These are phyloP conservation scores for Alternaria postmessia DNA, from an alignment of 2,329 filamentous ascomycete species.

Conservation along the genomic window DNA sequence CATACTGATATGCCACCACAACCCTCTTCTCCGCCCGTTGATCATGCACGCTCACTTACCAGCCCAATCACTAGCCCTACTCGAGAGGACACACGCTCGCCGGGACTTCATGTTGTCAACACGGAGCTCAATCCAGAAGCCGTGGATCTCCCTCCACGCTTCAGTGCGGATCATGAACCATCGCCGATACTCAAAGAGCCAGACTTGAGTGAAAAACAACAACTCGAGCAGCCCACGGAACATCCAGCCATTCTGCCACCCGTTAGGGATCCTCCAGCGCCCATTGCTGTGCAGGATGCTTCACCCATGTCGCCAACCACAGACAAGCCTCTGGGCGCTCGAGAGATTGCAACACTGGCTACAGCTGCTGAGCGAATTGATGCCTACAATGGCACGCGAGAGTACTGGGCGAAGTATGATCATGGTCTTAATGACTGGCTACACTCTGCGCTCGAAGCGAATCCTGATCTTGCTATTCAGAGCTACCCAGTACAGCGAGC, in stretches of 20 bases:
- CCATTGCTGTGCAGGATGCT: conserved; percentile 26
- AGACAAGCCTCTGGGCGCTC: conserved; percentile 64
- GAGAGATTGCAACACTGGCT: conserved; percentile 77
- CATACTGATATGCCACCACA: conserved; percentile 24
- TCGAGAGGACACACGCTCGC: conserved; percentile 33
- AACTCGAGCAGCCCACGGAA: conserved; percentile 4
- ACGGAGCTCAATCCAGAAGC: conserved; percentile 48
- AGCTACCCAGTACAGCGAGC: conserved; percentile 29
- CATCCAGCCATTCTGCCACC: conserved; percentile 9
- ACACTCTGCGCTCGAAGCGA: conserved; percentile 55
- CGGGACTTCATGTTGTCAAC: conserved; percentile 56
- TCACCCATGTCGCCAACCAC: conserved; percentile 32
- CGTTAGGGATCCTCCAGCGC: conserved; percentile 19
- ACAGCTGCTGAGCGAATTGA: conserved; percentile 73
- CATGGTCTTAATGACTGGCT: conserved; percentile 75
- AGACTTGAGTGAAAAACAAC: conserved; percentile 11
- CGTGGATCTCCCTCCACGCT: conserved; percentile 48
- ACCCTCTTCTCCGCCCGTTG: conserved; percentile 27
- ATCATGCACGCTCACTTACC: conserved; percentile 18
- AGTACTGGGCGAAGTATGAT: conserved; percentile 74
- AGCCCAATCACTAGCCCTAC: conserved; percentile 34
- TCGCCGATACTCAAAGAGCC: conserved; percentile 21
- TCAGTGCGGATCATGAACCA: conserved; percentile 35
- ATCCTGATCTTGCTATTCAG: conserved; percentile 61
- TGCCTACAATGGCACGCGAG: conserved; percentile 75